Conservation (phyloP, 1,139 yeast genomes). For the Sugiyamaella novakii region DNA sequence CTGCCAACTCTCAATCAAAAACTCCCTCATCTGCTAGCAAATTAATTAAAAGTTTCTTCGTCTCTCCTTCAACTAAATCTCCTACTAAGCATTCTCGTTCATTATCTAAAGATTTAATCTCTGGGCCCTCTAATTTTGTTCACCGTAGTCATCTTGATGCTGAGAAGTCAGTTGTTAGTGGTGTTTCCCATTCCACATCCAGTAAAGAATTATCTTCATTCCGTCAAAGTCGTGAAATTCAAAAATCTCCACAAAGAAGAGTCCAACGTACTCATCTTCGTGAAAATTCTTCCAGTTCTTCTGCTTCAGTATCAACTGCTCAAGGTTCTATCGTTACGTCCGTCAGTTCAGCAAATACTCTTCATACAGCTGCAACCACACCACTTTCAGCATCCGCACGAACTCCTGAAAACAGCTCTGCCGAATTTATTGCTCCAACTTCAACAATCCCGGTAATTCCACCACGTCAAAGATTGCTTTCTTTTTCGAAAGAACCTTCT, state of each 20-base stretch:
- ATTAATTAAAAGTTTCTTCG: slow-evolving; percentile 19
- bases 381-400: slow-evolving; percentile 1
- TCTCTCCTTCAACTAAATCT: slow-evolving; percentile 14
- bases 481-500: slow-evolving; percentile 5
- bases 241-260: slow-evolving; percentile 2
- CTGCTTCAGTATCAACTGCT: slow-evolving; percentile 12
- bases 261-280: slow-evolving; percentile 11
- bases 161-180: slow-evolving; percentile 12
- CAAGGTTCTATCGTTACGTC: slow-evolving; percentile 15
- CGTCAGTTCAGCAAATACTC: slow-evolving; percentile 9
- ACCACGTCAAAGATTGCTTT: slow-evolving; percentile 12
- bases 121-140: slow-evolving; percentile 35
- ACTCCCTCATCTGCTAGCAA: slow-evolving; percentile 18
- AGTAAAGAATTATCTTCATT: slow-evolving; percentile 2
- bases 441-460: too few species aligned
- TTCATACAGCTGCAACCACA: slow-evolving; percentile 13
- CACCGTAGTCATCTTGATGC: slow-evolving; percentile 35
- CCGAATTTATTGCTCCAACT: too few species aligned
- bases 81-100: slow-evolving; percentile 11
- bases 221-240: background rate
- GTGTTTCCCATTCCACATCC: background rate
- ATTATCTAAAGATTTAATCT: slow-evolving; percentile 25
- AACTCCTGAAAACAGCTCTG: too few species aligned
- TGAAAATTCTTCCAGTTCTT: slow-evolving; percentile 12
- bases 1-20: slow-evolving; percentile 3